Evolutionary conservation across 768 basidiomycete species (phyloP), one percentile per base, ranked within the genome.

Genomic region (Baorangia bicolor): DNA sequence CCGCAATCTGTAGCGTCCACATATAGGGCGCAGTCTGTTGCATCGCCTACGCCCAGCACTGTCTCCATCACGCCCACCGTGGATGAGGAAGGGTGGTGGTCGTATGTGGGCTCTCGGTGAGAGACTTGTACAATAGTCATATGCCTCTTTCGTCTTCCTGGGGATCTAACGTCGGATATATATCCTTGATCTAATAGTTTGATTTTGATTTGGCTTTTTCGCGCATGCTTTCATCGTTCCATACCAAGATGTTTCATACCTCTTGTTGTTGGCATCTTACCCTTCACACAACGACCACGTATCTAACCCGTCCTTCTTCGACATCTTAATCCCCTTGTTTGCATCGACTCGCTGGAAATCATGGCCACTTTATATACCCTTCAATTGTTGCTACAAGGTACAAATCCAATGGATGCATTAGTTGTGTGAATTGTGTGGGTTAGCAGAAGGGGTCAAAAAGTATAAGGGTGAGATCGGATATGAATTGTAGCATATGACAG

Each of bases 41-140:
- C 85, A 14, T 93, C 91, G 2, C 92, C 92, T 9, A 85, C 91
- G 27, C 85, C 84, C 25, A 93, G 92, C 64, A 81, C 76, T 2
- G 85, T 87, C n/a, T 90, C 88, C 21, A 76, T 81, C 28, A 79
- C 85, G 10, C 88, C 87, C 8, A 91, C 88, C 1, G 75, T 83
- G 55, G 83, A 82, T 39, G 77, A 84, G 2, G 86, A 93, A 44
- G 92, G 91, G 34, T 94, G 91, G 92, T 93, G 84, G 81, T 74
- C 76, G 63, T 90, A 69, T 41, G 14, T 16, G 39, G 46, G 21
- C 27, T 14, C 38, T 48, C 23, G 20, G 38, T 40, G 43, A 41
- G 47, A 58, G n/a, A 31, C n/a, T 34, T 59, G 56, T 61, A 59
- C 14, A 20, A 41, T 58, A 61, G 11, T 25, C 35, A 5, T 45